Conservation (phyloP, 495 filamentous ascomycete genomes). For the Annulohypoxylon bovei region DNA sequence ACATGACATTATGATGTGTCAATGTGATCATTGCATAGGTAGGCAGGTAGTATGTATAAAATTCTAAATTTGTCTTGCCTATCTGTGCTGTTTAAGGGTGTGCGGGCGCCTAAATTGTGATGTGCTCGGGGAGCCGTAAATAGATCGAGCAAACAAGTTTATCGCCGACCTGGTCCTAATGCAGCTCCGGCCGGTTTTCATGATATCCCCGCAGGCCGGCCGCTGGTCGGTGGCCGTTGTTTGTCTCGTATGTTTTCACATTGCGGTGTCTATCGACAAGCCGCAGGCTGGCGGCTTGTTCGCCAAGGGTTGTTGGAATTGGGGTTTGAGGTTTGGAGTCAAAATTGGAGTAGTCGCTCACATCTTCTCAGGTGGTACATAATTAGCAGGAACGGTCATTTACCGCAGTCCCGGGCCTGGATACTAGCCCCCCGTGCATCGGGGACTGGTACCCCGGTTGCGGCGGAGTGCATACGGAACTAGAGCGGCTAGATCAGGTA, state of each 20-base stretch:
- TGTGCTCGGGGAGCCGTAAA: slow-evolving; percentile 3
- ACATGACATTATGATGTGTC: slow-evolving; percentile 2
- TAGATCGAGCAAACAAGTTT: slow-evolving; percentile 22
- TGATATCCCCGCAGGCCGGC: slow-evolving; percentile 26
- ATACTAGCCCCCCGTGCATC: slow-evolving; percentile 24
- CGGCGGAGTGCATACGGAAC: slow-evolving; percentile 37
- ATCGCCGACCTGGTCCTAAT: slow-evolving; percentile 5
- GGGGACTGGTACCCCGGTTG: slow-evolving; percentile 27
- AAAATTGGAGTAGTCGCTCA: background rate
- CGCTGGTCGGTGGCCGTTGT: slow-evolving; percentile 29
- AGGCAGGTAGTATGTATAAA: background rate
- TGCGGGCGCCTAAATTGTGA: slow-evolving; percentile 3
- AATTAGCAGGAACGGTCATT: background rate
- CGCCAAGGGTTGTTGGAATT: background rate
- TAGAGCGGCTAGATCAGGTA: slow-evolving; percentile 22
- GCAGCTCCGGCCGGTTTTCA: slow-evolving; percentile 14
- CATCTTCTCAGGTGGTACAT: background rate
- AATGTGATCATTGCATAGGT: slow-evolving; percentile 4
- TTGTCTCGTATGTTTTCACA: slow-evolving; percentile 17
- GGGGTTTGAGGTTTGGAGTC: background rate
- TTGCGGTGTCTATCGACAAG: slow-evolving; percentile 5
- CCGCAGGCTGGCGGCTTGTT: slow-evolving; percentile 2
- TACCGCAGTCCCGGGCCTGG: slow-evolving; percentile 14
- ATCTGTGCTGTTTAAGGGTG: background rate
- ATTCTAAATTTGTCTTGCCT: background rate